Base-by-base conservation (phyloP, 2,329 filamentous ascomycete species). In the Xylaria sp. region DNA sequence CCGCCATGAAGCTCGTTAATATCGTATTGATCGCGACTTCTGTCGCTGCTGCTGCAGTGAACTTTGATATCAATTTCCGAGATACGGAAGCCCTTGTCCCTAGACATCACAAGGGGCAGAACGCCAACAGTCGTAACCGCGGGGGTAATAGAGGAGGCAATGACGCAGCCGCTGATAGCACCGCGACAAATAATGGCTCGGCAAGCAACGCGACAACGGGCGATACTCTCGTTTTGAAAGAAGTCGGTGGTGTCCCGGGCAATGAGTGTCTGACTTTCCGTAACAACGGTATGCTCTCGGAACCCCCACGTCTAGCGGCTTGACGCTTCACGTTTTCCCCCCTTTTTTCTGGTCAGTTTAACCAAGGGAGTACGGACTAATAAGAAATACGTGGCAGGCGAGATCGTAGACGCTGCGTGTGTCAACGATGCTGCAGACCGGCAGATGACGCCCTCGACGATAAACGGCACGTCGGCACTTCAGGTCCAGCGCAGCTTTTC, bases 331-430 rank as follows among this genome's bases (percentile, higher is more conserved):
- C 27, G 8, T 18, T 65, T 44, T 1, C 18, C n/a, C n/a, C n/a
- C n/a, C n/a, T n/a, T n/a, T n/a, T n/a, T n/a, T n/a, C n/a, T n/a
- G n/a, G 16, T 50, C 8, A 32, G 18, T 3, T 44, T 21, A 12
- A 32, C 13, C 0, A 37, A 5, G 13, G 42, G 8, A 42, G 18
- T 27, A 37, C 5, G 9, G 47, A 29, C 40, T 58, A 47, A 69
- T 27, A 6, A 29, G 3, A 2, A 27, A 16, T 42, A 9, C 27
- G 21, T 23, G 23, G 6, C 13, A 67, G 80, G 81, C 65, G 78
- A 82, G 67, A 82, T 82, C 23, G 81, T 82, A 54, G 79, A 83
- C 60, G 79, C 81, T 32, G 80, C 80, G 35, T 82, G 80, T 60
- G 80, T 77, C 59, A 70, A 79, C 69, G 73, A 73, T 2, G 74